These are phyloP conservation scores for Linum tenue DNA, from an alignment of 345 rosid species.

Conservation along the genomic window DNA sequence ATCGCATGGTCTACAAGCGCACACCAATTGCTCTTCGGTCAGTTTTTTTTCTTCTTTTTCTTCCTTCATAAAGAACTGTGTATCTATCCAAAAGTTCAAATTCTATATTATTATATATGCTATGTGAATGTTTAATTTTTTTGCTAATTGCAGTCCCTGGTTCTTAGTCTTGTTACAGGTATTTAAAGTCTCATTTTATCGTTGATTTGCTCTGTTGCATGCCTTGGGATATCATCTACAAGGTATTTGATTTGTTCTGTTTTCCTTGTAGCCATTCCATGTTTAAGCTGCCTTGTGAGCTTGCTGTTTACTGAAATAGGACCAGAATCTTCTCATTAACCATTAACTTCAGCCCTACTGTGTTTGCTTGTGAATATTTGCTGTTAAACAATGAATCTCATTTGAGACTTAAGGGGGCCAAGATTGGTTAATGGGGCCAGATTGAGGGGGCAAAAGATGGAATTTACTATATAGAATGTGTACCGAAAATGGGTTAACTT, in stretches of 20 bases:
- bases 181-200: conserved; percentile 62
- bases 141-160: background rate
- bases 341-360: too few species aligned
- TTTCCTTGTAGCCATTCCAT: background rate
- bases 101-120: background rate
- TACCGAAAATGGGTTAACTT: too few species aligned
- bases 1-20: conserved; percentile 46
- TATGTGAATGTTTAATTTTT: background rate
- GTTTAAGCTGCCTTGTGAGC: too few species aligned
- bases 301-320: too few species aligned
- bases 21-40: conserved; percentile 53
- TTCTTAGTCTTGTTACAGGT: conserved; percentile 30
- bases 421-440: too few species aligned
- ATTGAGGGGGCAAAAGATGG: too few species aligned
- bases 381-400: too few species aligned
- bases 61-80: background rate
- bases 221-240: conserved; percentile 80
- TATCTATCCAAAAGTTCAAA: background rate
- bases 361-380: too few species aligned
- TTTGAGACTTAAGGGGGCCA: too few species aligned
- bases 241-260: conserved; percentile 31
- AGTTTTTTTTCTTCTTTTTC: conserved; percentile 5
- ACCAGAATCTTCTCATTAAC: too few species aligned
- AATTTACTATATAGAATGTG: too few species aligned
- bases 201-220: conserved; percentile 60